Evolutionary conservation across 805 yeast species (phyloP).

Genomic region (Dipodascus albidus): DNA sequence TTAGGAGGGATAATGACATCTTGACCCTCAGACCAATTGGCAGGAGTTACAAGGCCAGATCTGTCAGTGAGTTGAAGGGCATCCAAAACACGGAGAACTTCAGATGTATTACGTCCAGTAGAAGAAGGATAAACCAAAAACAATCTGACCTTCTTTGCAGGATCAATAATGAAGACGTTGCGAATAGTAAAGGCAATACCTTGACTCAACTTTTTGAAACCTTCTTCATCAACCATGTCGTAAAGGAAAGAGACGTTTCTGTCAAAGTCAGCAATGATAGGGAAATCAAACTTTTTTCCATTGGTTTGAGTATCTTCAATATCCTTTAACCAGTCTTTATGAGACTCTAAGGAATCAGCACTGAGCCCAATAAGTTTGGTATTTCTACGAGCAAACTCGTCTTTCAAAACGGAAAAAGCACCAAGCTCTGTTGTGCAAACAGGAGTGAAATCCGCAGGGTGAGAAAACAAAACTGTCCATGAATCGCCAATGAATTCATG

Average conservation of each 20-base stretch:
- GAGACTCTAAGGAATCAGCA: constrained; percentile 72
- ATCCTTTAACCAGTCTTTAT: constrained; percentile 80
- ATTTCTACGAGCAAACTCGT: constrained; percentile 76
- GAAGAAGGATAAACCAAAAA: constrained; percentile 87
- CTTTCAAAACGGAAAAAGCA: constrained; percentile 81
- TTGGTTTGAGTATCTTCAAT: constrained; percentile 68
- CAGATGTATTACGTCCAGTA: constrained; percentile 88
- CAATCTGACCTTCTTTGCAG: constrained; percentile 77
- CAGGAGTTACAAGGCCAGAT: constrained; percentile 79
- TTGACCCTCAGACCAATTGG: constrained; percentile 81
- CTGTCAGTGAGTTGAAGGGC: constrained; percentile 69
- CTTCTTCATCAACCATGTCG: constrained; percentile 84
- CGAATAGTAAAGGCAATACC: constrained; percentile 82
- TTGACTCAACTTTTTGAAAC: constrained; percentile 58
- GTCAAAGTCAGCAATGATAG: constrained; percentile 80
- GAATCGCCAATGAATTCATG: constrained; percentile 77
- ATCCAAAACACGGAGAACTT: constrained; percentile 82
- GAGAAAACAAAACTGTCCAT: constrained; percentile 85
- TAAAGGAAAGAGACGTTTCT: constrained; percentile 75
- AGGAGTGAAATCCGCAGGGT: constrained; percentile 95
- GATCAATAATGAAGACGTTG: constrained; percentile 87
- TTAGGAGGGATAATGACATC: constrained; percentile 90
- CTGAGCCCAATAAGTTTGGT: constrained; percentile 85
- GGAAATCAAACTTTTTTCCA: constrained; percentile 69
- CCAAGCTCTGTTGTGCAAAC: constrained; percentile 95